Evolutionary conservation across 2,329 filamentous ascomycete genomes (phyloP), one percentile per base, ranked within the genome.

Genomic region (Daldinia sp.): DNA sequence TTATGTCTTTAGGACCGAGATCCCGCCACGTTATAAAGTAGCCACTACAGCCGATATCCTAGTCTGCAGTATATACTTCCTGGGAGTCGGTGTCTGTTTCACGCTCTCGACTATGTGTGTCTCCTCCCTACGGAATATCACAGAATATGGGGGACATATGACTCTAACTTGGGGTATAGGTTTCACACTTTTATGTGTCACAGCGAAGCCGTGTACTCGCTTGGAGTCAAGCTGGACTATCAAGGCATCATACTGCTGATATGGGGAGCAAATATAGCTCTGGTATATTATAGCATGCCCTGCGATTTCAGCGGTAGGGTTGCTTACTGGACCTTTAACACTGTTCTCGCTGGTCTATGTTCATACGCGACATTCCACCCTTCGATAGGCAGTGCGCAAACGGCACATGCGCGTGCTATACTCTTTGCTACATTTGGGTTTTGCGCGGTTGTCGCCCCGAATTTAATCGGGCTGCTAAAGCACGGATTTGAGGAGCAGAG

Each of bases 201-300:
- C 70, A 87, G 84, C 57, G 79, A 82, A 6, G 72, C 78, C 5
- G 81, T 86, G 13, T 83, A 83, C 41, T 79, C 78, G 10, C 82
- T 86, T 65, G 87, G 87, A 5, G 87, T 89, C 67, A 85, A 87
- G 72, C 78, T 90, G 30, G 89, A 91, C 74, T 88, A 89, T 70
- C 82, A 88, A 48, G 88, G 88, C 6, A 87, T 90, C 48, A 82
- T 90, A 2, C 79, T 87, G 6, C 76, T 90, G 65, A 90, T 90
- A 78, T 90, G 87, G 86, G 85, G 86, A 3, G 84, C 85, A 65
- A 89, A 87, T 53, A 80, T 89, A 6, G 88, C 88, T 4, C 83
- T 86, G 1, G 79, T 89, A n/a, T 87, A 86, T 73, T 87, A 87
- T 74, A 82, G 80, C 3, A 87, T 89, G 70, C 80, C 81, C 23